These are phyloP conservation scores for Pugionium cornutum DNA, from an alignment of 345 rosid genomes.

Conservation along the genomic window DNA sequence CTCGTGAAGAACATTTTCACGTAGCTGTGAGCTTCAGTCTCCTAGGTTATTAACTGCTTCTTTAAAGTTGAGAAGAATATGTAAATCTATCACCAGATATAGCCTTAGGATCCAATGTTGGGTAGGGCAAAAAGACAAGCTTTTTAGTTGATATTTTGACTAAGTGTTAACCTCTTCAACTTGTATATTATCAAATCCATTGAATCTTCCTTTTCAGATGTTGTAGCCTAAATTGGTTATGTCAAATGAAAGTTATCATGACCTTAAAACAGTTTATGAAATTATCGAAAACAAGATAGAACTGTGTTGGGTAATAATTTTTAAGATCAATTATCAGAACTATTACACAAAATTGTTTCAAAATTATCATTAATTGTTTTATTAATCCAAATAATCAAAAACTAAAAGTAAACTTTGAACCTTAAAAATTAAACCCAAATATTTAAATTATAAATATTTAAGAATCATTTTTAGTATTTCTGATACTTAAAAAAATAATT, in stretches of 20 bases:
- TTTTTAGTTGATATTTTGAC: constrained; percentile 28
- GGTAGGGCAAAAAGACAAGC: neutral
- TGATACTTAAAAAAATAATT: too few relatives aligned
- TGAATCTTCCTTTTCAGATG: neutral
- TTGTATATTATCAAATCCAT: constrained; percentile 29
- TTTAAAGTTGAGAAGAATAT: constrained; percentile 25
- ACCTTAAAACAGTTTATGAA: neutral
- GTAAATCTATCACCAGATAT: constrained; percentile 35
- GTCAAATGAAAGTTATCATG: neutral
- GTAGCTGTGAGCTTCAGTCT: constrained; percentile 22
- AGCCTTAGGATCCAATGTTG: constrained; percentile 36
- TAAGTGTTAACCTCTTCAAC: constrained; percentile 25
- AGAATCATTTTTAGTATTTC: too few relatives aligned
- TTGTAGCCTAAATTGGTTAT: neutral
- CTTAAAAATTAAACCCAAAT: too few relatives aligned
- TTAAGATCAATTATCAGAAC: too few relatives aligned
- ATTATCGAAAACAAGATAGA: neutral
- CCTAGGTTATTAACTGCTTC: constrained; percentile 23
- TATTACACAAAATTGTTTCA: too few relatives aligned
- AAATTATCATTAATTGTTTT: too few relatives aligned
- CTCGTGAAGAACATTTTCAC: constrained; percentile 47
- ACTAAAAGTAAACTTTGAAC: too few relatives aligned
- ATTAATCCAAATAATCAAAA: too few relatives aligned
- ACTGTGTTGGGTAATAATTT: neutral
- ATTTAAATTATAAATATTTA: too few relatives aligned